These are phyloP conservation scores for Anthoceros angustus DNA, from an alignment of 225 moss, liverwort and hornwort genomes.

Conservation along the genomic window DNA sequence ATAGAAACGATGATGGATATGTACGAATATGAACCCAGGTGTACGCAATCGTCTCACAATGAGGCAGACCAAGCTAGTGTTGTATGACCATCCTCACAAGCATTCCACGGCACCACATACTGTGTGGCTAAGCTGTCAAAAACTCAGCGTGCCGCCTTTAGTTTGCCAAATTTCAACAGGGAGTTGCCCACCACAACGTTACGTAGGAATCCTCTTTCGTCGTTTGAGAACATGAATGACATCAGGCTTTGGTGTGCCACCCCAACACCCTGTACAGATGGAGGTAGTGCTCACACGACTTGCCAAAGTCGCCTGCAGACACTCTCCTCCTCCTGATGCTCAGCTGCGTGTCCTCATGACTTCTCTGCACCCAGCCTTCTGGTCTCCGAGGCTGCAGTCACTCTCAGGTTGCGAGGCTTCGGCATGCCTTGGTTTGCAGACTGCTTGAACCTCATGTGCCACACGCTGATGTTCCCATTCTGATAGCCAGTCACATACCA, in stretches of 20 bases:
- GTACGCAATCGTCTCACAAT: too few relatives aligned
- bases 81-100: too few relatives aligned
- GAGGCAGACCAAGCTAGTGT: too few relatives aligned
- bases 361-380: constrained; percentile 13
- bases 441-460: constrained; percentile 59
- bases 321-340: constrained; percentile 9
- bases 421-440: constrained; percentile 10
- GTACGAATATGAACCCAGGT: too few relatives aligned
- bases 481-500: constrained; percentile 94
- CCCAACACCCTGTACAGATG: constrained; percentile 57
- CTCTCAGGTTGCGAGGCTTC: not conserved
- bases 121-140: too few relatives aligned
- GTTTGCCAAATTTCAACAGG: too few relatives aligned
- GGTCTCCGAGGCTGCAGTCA: not conserved
- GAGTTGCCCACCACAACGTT: too few relatives aligned
- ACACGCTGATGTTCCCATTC: constrained; percentile 66
- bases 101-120: too few relatives aligned
- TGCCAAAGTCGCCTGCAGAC: constrained; percentile 41
- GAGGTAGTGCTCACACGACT: constrained; percentile 81
- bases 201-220: too few relatives aligned
- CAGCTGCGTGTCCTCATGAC: constrained; percentile 3
- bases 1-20: too few relatives aligned
- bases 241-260: constrained; percentile 83
- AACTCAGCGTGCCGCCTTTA: too few relatives aligned
- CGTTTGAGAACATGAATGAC: too few relatives aligned